Base-by-base conservation (phyloP, 2,329 filamentous ascomycete species). In the Parascedosporium putredinis region DNA sequence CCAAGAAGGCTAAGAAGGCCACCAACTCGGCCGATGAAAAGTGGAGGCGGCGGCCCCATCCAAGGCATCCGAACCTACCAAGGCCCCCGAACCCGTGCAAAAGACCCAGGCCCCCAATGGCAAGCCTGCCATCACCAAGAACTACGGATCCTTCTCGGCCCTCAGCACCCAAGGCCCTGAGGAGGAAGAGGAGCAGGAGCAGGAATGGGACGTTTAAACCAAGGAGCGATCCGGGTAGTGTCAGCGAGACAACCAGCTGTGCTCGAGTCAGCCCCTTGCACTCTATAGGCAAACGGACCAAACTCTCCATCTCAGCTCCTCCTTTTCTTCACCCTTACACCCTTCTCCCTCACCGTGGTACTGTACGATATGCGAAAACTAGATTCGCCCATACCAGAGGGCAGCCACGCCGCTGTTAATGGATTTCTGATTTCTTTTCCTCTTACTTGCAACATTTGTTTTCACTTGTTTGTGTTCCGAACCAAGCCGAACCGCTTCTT, bases 141-240 rank as follows among this genome's bases (percentile, higher is more conserved):
- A 59, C 40, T 68, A 73, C 53, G 67, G 68, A 33, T 71, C 73
- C 5, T 77, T 76, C 62, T 74, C 73, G 20, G 73, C 73, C 3
- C 62, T 77, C 52, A 69, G 64, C 55, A 62, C 64, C 50, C 65
- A 67, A 51, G 66, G 71, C 36, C 65, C 66, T 33, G 67, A 69
- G 14, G 67, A 69, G 10, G 67, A 63, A 10, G 63, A 70, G 45
- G 62, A 66, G 51, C 63, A 70, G 42, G 62, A 66, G 51, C 65
- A 69, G 53, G 74, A 77, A 58, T 77, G 74, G 74, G 73, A 76
- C 48, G 73, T 77, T 50, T 76, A 64, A 64, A 42, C 10, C n/a
- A n/a, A 12, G 14, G n/a, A n/a, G n/a, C n/a, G n/a, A n/a, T n/a
- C n/a, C n/a, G n/a, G n/a, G n/a, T n/a, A n/a, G n/a, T n/a, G n/a